Evolutionary conservation across 1,284 basidiomycete genomes (phyloP).

Genomic region (Malassezia obtusa): DNA sequence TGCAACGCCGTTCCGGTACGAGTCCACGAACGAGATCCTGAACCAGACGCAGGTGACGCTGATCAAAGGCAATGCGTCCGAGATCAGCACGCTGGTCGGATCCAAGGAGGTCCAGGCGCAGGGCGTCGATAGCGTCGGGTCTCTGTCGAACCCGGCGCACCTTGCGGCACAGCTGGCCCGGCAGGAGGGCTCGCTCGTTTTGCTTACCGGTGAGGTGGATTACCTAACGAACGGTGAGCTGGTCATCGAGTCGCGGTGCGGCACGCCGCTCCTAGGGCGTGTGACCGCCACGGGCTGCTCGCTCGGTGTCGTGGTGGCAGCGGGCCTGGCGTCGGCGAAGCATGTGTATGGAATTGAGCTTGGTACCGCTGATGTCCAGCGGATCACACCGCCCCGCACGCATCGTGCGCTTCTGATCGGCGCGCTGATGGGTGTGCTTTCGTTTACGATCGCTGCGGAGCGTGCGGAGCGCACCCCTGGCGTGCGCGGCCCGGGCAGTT

Average conservation of each 20-base stretch:
- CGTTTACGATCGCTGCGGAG: constrained; percentile 74
- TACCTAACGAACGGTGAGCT: constrained; percentile 73
- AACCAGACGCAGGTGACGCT: constrained; percentile 76
- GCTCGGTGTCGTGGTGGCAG: constrained; percentile 65
- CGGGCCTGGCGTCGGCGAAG: constrained; percentile 62
- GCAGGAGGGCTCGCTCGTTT: constrained; percentile 70
- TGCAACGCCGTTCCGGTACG: constrained; percentile 64
- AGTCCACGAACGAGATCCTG: constrained; percentile 61
- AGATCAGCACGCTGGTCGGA: constrained; percentile 68
- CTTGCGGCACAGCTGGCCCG: constrained; percentile 65
- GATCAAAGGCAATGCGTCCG: constrained; percentile 90
- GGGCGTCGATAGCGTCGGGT: constrained; percentile 74
- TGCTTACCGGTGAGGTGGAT: constrained; percentile 71
- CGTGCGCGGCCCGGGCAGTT: constrained; percentile 75
- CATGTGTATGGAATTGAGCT: constrained; percentile 21
- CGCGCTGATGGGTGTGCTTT: constrained; percentile 56
- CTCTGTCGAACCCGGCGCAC: constrained; percentile 63
- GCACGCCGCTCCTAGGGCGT: constrained; percentile 62
- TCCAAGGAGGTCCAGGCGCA: constrained; percentile 62
- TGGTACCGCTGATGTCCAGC: not conserved
- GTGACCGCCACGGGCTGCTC: constrained; percentile 89
- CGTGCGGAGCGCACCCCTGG: constrained; percentile 60
- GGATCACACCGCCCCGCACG: constrained; percentile 6
- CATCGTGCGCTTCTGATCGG: constrained; percentile 28
- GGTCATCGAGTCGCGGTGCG: constrained; percentile 65